These are phyloP conservation scores for Mollisia scopiformis DNA, from an alignment of 2,329 filamentous ascomycete species.

Conservation along the genomic window DNA sequence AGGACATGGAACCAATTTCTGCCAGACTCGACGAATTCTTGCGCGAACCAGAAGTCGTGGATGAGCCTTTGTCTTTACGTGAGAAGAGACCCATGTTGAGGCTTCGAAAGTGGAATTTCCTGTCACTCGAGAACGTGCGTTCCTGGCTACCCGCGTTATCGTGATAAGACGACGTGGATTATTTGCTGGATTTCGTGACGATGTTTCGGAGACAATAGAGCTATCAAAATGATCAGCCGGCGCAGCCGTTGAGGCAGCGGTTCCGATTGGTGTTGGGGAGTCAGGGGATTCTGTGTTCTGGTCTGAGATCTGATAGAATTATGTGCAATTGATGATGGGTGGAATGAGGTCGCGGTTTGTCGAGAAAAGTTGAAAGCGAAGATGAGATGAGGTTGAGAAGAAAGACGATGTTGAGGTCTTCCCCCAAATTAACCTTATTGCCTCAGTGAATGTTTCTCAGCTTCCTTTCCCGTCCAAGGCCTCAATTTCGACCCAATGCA, in stretches of 20 bases:
- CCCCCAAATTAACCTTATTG: background rate
- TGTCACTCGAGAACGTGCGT: background rate
- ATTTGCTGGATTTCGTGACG: background rate
- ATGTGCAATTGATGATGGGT: background rate
- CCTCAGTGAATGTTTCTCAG: background rate
- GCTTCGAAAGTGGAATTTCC: background rate
- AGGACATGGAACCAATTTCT: conserved; percentile 31
- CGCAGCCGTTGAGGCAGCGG: background rate
- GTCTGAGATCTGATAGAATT: background rate
- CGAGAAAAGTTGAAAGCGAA: background rate
- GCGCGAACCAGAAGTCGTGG: conserved; percentile 23
- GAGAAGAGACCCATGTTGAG: conserved; percentile 36
- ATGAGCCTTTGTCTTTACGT: conserved; percentile 33
- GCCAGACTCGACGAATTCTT: conserved; percentile 31
- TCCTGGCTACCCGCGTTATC: background rate
- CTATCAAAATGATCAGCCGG: background rate
- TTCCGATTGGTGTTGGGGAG: background rate
- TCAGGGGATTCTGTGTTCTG: background rate
- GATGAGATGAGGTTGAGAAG: background rate
- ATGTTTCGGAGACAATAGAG: background rate
- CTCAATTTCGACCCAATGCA: background rate
- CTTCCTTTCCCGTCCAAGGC: background rate
- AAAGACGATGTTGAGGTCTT: too few species aligned
- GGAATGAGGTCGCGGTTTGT: background rate
- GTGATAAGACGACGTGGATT: background rate